Evolutionary conservation across 768 basidiomycete genomes (phyloP), one percentile per base, ranked within the genome.

Genomic region (Boletellus sp.): DNA sequence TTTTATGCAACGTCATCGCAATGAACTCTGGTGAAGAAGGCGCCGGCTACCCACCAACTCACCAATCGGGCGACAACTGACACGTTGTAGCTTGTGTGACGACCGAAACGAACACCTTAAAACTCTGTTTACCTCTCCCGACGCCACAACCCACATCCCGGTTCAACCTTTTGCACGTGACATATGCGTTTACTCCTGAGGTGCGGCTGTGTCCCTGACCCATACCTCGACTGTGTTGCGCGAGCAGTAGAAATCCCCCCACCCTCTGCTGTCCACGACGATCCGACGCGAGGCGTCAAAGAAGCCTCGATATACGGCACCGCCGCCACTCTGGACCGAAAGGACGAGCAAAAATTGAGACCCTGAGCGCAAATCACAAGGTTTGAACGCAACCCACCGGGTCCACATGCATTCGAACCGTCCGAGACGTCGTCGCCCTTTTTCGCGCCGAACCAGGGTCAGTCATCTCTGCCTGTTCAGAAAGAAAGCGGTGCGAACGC

Each of bases 211-310:
- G 3, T 47, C 57, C 50, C 41, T 62, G 16, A 74, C 66, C 86
- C 87, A 90, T 15, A 90, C 78, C 59, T 84, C 77, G 3, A 85
- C 74, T 26, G 65, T 67, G 36, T 75, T 76, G 6, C 74, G 69
- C 19, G 74, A 74, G 60, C 84, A 87, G 34, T 79, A 73, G 59
- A 90, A 90, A 5, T 61, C 57, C 1, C 81, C 85, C 84, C 83
- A 85, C 8, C 87, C 87, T n/a, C 74, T 67, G 10, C 55, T 47
- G 53, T 80, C 74, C 46, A 80, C 76, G 23, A 70, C 61, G 6
- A 83, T 70, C 19, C 62, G 64, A 17, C 71, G 76, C n/a, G 72
- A 53, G 11, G 32, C 0, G 8, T 77, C 72, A 68, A 85, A 73
- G 47, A 77, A 71, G 55, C 78, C 77, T 23, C 65, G 68, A 60